Percentiles rank a stretch among this genome's conserved stretches.
Conservation (phyloP, 1,284 basidiomycete species). For the Ceratobasidium sp. region DNA sequence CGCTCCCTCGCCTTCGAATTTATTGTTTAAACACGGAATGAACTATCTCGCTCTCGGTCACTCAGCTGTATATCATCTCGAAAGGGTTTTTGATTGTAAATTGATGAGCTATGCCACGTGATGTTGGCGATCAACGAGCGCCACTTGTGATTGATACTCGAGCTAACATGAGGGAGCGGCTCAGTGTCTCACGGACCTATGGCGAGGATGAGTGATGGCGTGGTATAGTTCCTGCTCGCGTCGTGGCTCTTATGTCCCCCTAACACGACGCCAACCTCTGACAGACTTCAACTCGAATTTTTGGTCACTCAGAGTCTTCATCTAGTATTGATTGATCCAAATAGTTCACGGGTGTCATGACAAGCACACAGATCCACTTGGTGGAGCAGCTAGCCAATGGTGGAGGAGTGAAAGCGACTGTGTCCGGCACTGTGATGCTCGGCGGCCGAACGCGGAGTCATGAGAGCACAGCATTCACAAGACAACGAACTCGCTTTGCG, state of each 20-base stretch:
- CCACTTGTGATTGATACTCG: background rate
- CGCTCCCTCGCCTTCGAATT: background rate
- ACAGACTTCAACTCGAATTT: background rate
- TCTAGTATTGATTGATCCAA: too few species aligned
- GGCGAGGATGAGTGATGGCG: background rate
- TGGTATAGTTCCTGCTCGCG: background rate
- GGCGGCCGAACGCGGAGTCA: conserved; percentile 19
- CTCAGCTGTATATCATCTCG: too few species aligned
- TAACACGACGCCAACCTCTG: conserved; percentile 4
- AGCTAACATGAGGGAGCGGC: background rate
- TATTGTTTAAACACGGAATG: conserved; percentile 11
- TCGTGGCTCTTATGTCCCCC: background rate
- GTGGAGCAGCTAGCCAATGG: conserved; percentile 11
- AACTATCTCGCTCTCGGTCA: background rate
- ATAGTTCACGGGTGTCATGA: too few species aligned
- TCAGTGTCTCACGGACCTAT: conserved; percentile 38
- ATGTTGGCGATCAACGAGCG: conserved; percentile 3
- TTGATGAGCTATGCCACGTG: conserved; percentile 29
- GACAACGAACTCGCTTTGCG: conserved; percentile 29
- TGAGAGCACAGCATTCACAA: conserved; percentile 1
- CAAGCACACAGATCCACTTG: background rate
- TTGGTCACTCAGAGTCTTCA: background rate
- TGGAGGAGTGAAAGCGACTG: background rate
- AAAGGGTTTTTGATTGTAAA: too few species aligned
- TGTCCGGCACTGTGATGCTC: conserved; percentile 2